A percentile compares a stretch with the other conserved stretches of the same genome.
phyloP scores from a whole-genome alignment of 2,329 filamentous ascomycete species.

The Cladosporium phlei region DNA sequence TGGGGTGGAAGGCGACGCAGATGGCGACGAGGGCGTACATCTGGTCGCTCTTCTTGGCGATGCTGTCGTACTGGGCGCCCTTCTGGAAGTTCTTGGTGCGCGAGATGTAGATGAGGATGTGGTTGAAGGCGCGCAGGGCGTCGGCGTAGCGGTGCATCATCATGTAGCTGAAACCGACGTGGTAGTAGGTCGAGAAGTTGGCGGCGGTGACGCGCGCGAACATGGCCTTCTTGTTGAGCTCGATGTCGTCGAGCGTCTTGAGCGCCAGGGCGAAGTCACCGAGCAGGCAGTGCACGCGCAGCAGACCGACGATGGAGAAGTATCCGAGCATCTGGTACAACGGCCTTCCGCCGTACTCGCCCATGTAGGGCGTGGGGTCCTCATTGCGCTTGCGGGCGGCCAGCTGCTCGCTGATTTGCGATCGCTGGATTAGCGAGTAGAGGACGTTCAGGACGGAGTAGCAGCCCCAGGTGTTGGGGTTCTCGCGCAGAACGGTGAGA shows the following conservation, averaged over 20 bases:
- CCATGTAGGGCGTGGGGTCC: conserved; percentile 79
- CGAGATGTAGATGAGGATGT: conserved; percentile 98
- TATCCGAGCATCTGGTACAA: conserved; percentile 98
- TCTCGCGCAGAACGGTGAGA: conserved; percentile 83
- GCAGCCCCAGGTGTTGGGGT: conserved; percentile 98
- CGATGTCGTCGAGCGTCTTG: conserved; percentile 98
- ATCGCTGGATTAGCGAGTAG: conserved; percentile 97
- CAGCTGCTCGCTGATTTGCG: conserved; percentile 96
- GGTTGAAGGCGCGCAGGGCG: conserved; percentile 99
- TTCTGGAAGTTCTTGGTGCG: conserved; percentile 99
- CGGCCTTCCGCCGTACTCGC: conserved; percentile 90
- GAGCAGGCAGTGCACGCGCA: conserved; percentile 91
- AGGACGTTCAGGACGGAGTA: conserved; percentile 99
- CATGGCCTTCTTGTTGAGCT: conserved; percentile 99
- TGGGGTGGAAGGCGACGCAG: conserved; percentile 96
- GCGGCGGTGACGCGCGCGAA: conserved; percentile 99
- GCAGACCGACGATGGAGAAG: conserved; percentile 96
- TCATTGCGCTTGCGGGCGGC: conserved; percentile 91
- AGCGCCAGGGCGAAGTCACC: conserved; percentile 97
- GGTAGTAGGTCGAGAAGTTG: conserved; percentile 99
- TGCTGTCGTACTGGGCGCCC: conserved; percentile 95
- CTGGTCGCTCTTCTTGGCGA: conserved; percentile 99
- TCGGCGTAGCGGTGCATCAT: conserved; percentile 99
- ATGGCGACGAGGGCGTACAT: conserved; percentile 99
- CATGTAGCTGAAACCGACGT: conserved; percentile 99